Conservation (phyloP, 192 early-diverging fungal genomes). For the Coemansia pectinata region DNA sequence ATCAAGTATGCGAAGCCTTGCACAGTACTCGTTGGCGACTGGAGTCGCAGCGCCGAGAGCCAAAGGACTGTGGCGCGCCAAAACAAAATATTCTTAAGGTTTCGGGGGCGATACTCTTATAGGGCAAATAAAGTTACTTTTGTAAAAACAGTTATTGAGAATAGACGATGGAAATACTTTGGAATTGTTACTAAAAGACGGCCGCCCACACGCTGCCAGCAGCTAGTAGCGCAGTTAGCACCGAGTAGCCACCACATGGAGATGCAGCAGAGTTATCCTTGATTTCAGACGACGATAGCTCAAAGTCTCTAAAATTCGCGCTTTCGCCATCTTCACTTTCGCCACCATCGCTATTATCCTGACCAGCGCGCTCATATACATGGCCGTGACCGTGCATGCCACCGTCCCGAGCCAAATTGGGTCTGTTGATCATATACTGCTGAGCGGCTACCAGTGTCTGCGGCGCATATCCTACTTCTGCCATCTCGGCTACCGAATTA, state of each 20-base stretch:
- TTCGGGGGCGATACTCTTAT: too few relatives aligned
- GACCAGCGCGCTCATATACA: conserved; percentile 9
- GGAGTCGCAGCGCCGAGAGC: too few relatives aligned
- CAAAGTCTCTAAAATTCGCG: neutral
- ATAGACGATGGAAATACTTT: neutral
- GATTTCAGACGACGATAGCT: conserved; percentile 4
- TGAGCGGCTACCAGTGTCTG: conserved; percentile 32
- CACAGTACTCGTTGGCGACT: too few relatives aligned
- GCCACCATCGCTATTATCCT: neutral
- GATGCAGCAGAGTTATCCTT: conserved; percentile 15
- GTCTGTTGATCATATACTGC: conserved; percentile 31
- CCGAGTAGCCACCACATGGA: neutral
- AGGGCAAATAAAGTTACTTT: too few relatives aligned
- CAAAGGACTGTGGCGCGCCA: neutral
- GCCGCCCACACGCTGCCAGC: conserved; percentile 3
- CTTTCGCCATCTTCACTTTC: neutral
- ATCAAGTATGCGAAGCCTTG: too few relatives aligned
- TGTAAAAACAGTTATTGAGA: neutral
- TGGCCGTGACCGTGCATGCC: neutral
- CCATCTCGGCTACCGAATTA: neutral
- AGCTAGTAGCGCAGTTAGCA: neutral
- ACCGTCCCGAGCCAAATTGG: neutral
- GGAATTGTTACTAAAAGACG: neutral
- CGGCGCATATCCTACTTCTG: conserved; percentile 45
- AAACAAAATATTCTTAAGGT: neutral